Base-by-base conservation (phyloP, 257 asterid species). In the Primulina eburnea region DNA sequence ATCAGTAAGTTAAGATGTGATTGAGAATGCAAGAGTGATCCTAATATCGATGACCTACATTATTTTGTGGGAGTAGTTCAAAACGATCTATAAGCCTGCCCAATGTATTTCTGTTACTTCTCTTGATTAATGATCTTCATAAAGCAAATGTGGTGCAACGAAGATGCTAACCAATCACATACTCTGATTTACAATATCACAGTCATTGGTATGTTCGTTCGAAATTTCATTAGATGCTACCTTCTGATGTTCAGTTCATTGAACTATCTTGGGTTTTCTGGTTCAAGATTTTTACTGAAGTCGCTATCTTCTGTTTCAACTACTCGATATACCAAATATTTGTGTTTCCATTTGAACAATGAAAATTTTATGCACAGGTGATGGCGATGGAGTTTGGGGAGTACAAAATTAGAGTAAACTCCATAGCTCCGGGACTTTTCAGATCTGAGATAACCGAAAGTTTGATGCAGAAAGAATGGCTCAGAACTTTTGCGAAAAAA, bases 381-480 rank as follows among this genome's bases (percentile, higher is more conserved):
- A 89, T 92, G 98, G 96, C 95, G 1, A 0, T 86, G 76, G 75
- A 71, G 55, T 7, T 71, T 8, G 75, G 69, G 37, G 12, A 2
- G 2, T 52, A 71, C 52, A 71, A 62, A 18, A 52, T 85, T 38
- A 69, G 81, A 64, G 84, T 85, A 66, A 85, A 85, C 65, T 74
- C 87, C 16, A 70, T 85, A 71, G 72, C 87, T 0, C 87, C 84
- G 0, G 90, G 83, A 17, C 38, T 85, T 60, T 85, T 82, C 73
- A 75, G 61, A 21, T 85, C 86, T 7, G 87, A 82, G 79, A 85
- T 82, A 47, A 82, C 86, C 2, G 62, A 74, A 73, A 67, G 35
- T 21, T 80, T 85, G 20, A 11, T 76, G 29, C 63, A 78, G 62
- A 71, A 78, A 29, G 73, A 73, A 0, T 80, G 84, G 87, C 67